Evolutionary conservation across 73 alveolate genomes (phyloP), one percentile per base, ranked within the genome.

Genomic region (Diophrys appendiculata): DNA sequence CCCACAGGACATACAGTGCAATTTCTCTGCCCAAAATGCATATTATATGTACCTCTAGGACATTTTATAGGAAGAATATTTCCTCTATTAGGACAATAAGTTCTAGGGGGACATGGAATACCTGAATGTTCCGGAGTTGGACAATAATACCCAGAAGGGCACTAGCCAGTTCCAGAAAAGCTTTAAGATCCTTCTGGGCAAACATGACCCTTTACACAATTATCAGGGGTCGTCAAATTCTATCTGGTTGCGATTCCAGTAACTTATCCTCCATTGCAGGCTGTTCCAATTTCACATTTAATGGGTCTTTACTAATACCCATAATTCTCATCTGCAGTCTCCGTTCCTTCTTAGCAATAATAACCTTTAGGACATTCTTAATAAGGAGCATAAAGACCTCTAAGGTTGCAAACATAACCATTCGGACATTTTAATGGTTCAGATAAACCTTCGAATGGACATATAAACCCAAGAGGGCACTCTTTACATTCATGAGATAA

Each of bases 1-100:
- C 98, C 98, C 33, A 93, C 72, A 1, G 98, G 95, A 34, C 98
- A 93, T 1, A 52, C 23, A 27, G 88, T 83, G 88, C 98, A 93
- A 55, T 93, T 90, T 32, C 82, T 73, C 71, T 87, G 86, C 28
- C 96, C 98, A 65, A 34, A 76, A 32, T 86, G 86, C 69, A 76
- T 78, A 71, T 93, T 90, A 73, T 72, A 93, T 30, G 94, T 90
- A 26, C 98, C 98, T 28, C 64, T 76, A 28, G 93, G 93, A 75
- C 98, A 93, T 34, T 73, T 69, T 22, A 79, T 67, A 8, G 96
- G 96, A 27, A 31, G 43, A 25, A 82, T 23, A 87, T 93, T 93
- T 0, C 97, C 98, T 81, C 93, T 64, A 29, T 83, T 95, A 1
- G 92, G 90, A 56, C 98, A 93, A 79, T 90, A 93, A 25, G 89